Percentiles rank a stretch among this genome's conserved stretches.
phyloP scores from a whole-genome alignment of 495 filamentous ascomycete genomes.

The Talaromyces nanjingensis region DNA sequence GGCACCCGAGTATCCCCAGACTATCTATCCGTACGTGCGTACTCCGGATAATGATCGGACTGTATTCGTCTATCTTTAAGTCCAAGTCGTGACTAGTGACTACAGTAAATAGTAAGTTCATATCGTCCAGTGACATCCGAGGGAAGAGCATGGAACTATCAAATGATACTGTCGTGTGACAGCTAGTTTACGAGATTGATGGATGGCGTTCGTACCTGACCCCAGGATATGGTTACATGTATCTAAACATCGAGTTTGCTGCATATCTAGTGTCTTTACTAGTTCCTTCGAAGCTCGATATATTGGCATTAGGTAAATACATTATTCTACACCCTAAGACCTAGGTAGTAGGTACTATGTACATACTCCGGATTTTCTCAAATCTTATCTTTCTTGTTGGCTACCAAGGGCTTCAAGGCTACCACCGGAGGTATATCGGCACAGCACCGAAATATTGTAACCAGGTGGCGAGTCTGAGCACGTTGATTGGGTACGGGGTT shows the following conservation, averaged over 20 bases:
- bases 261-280: neutral
- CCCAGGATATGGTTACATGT: slow-evolving; percentile 5
- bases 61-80: neutral
- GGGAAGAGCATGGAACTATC: neutral
- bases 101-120: neutral
- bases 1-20: neutral
- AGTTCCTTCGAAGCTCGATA: neutral
- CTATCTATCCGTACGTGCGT: neutral
- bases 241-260: neutral
- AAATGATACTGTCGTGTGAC: neutral
- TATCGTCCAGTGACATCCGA: neutral
- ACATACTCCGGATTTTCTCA: neutral
- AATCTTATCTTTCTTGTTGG: neutral
- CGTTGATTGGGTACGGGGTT: neutral
- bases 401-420: too few relatives aligned
- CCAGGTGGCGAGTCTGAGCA: neutral
- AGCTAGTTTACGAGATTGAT: neutral
- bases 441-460: neutral
- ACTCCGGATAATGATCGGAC: neutral
- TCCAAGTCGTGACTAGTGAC: too few relatives aligned
- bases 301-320: neutral
- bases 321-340: neutral
- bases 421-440: neutral
- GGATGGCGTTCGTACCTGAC: slow-evolving; percentile 3
- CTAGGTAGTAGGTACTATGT: neutral